Base-by-base conservation (phyloP, 2,329 filamentous ascomycete species). In the Scytalidium sp. region DNA sequence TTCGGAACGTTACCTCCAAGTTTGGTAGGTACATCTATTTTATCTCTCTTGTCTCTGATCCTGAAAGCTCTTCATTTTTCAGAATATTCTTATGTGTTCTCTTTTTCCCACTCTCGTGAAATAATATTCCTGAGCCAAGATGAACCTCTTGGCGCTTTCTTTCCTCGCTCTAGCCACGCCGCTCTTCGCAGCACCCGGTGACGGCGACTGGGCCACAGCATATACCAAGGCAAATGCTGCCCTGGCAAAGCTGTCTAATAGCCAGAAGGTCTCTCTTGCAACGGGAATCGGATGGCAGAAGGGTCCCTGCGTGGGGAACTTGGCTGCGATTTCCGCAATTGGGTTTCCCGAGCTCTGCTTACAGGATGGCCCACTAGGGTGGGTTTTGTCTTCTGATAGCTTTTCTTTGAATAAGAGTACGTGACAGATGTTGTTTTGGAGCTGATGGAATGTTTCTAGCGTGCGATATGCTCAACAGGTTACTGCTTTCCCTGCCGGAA, bases 191-290 rank as follows among this genome's bases (percentile, higher is more conserved):
- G 45, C 54, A 3, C 49, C 51, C 19, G 56, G 56, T 17, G 55
- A 59, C 29, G 60, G 60, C 10, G 58, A 70, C 43, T 94, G 89
- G 89, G 74, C 74, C 20, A 75, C 83, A 10, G 87, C 86, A 49
- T 90, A 91, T 64, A 67, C 72, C 42, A 88, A 88, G 64, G 89
- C 89, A 0, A 78, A 81, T 13, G 70, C 77, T 3, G 69, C 92
- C 53, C 79, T 95, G 3, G 74, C 75, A 27, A 79, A 81, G 63
- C 84, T 95, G 74, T 87, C 82, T 10, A 73, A 89, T 42, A 71
- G 80, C 2, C 88, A 94, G 65, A 95, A 94, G 69, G 79, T 93
- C 60, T 87, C 85, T 61, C 76, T 94, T 51, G 90, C 88, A 3
- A 88, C 87, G 0, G 90, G 90, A 11, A 80, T 83, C 3, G 88